Evolutionary conservation across 2,329 filamentous ascomycete species (phyloP).

Genomic region (Pseudophaeomoniella oleicola): DNA sequence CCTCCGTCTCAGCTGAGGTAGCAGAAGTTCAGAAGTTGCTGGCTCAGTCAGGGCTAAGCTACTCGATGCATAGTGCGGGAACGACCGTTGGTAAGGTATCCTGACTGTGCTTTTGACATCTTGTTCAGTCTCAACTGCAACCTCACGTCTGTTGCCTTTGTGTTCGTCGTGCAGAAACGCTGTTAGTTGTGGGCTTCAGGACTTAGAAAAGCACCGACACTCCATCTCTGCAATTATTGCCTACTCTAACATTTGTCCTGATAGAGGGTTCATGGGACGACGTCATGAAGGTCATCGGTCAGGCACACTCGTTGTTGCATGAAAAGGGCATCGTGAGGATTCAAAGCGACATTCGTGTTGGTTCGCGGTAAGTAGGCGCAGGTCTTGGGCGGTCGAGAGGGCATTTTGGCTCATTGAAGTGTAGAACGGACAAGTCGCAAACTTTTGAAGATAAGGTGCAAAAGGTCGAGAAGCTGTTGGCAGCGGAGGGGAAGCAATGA

Average conservation of each 20-base stretch:
- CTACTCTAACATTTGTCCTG: no score
- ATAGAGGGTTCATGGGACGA: conserved; percentile 83
- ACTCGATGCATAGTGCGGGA: conserved; percentile 84
- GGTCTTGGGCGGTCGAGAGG: no score
- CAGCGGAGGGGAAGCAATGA: conserved; percentile 11
- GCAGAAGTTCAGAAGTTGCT: conserved; percentile 79
- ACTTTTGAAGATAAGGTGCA: conserved; percentile 65
- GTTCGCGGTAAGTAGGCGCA: conserved; percentile 58
- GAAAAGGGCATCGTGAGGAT: conserved; percentile 64
- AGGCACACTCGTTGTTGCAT: conserved; percentile 68
- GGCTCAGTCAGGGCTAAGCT: conserved; percentile 63
- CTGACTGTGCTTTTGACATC: no score
- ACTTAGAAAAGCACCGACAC: no score
- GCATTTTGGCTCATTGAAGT: conserved; percentile 1
- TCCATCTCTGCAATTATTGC: no score
- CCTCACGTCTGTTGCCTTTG: no score
- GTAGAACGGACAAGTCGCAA: conserved; percentile 73
- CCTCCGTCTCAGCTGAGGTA: conserved; percentile 68
- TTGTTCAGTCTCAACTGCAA: no score
- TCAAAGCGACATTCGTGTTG: conserved; percentile 77
- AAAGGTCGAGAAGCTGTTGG: conserved; percentile 40
- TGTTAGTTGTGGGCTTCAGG: no score
- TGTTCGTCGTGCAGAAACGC: no score
- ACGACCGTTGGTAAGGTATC: conserved; percentile 83
- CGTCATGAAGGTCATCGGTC: conserved; percentile 73